Evolutionary conservation across 1,139 yeast genomes (phyloP), one percentile per base, ranked within the genome.

Genomic region (Kodamaea sp.): DNA sequence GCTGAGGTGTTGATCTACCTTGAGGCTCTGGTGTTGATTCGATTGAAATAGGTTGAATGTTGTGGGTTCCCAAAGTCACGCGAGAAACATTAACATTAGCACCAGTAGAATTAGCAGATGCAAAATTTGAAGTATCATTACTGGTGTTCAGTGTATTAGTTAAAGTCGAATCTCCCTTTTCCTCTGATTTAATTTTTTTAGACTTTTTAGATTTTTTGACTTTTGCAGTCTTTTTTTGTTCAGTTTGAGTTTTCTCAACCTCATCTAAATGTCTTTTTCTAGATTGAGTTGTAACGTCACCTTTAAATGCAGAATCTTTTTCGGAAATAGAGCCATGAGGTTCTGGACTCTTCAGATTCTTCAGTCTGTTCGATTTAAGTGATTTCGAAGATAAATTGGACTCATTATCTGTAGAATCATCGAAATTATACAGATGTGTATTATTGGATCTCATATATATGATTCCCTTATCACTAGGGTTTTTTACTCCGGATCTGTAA

Each of bases 201-300:
- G 44, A 34, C 8, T 34, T 29, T 28, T 38, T 36, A 12, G 41
- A 22, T 20, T 37, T 49, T 27, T 15, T 27, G 7, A 20, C 31
- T 23, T 35, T 29, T 10, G 38, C 26, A 8, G 28, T 24, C 24
- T 26, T 27, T 12, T 15, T 15, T 15, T 15, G 20, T 15, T 15
- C 20, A 15, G 5, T 52, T 29, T 27, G 11, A 27, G 26, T 25
- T 29, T 42, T 35, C 31, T 22, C 32, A 32, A 7, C 29, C 2
- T 34, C 40, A 10, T 40, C 41, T 31, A 29, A 30, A 5, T 12
- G 31, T 37, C 41, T 40, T 26, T 58, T 34, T 55, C 55, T 49
- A 0, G 69, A 52, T 46, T 73, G 77, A 52, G 72, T 71, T 2
- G 69, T 62, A 44, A 71, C 72, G 24, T 68, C 67, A 27, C 55